Evolutionary conservation across 2,329 filamentous ascomycete genomes (phyloP), one percentile per base, ranked within the genome.

Genomic region (Curvularia spicifera): DNA sequence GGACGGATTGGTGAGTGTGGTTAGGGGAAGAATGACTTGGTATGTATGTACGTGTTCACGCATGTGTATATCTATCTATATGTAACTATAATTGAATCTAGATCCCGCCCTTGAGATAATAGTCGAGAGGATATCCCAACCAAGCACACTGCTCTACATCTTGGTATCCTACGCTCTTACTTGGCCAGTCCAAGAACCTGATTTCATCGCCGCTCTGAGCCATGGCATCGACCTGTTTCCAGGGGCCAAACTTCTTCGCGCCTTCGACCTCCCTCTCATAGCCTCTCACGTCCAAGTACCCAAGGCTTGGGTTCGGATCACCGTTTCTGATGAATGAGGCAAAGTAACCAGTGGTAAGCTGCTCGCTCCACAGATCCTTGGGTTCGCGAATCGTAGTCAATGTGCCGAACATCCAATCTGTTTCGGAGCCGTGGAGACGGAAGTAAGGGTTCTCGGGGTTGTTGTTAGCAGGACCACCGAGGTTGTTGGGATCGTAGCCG

Each of bases 361-460:
- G 81, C 10, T 76, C 72, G 0, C 76, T 78, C 54, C 78, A 79
- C 9, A 81, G 67, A 65, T 87, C 85, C 22, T 83, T 68, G 0
- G 73, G 77, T 56, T 87, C 84, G 8, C 85, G 78, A 54, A 82
- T 72, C 0, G 79, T 77, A 6, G 78, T 66, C 28, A 84, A 56
- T 56, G 81, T 86, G 2, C 84, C 84, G 66, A 86, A 86, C 0
- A 85, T 75, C 73, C 82, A 84, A 66, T 70, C 67, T 58, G 71
- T 63, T 39, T 87, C 85, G 0, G 83, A 81, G 15, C 83, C 85
- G 65, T 87, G 85, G 59, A 85, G 83, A 28, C 81, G 80, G 69
- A 85, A 82, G 70, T 87, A 85, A 48, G 79, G 82, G 26, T 80
- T 73, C 44, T 80, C 76, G 0, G 83, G 83, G 60, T 85, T 78